Conservation (phyloP, 495 filamentous ascomycete genomes). For the Amniculicola lignicola region DNA sequence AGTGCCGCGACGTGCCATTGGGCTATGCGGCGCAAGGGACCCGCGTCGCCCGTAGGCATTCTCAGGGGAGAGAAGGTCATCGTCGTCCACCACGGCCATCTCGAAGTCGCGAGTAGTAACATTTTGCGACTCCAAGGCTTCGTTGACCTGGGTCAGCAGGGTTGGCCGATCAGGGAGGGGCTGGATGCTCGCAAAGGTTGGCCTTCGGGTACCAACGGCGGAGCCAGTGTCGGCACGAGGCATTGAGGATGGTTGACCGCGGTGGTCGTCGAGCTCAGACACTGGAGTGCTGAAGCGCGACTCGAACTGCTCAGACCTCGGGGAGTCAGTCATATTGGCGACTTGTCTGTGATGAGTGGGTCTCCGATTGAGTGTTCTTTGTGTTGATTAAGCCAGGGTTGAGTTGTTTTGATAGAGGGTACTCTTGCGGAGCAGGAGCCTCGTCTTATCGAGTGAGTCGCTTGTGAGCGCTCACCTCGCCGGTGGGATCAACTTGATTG, state of each 20-base stretch:
- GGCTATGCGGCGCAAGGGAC: constrained; percentile 12
- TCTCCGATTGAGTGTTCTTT: not conserved
- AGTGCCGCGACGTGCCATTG: constrained; percentile 32
- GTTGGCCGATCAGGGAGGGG: constrained; percentile 39
- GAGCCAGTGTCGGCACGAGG: constrained; percentile 57
- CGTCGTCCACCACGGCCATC: constrained; percentile 80
- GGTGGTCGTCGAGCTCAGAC: constrained; percentile 90
- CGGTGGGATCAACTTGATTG: constrained; percentile 38
- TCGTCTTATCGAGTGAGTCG: constrained; percentile 37
- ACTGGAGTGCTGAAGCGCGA: constrained; percentile 74
- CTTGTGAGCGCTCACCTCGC: constrained; percentile 42
- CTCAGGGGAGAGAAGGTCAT: constrained; percentile 47
- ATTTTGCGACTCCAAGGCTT: constrained; percentile 50
- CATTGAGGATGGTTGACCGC: constrained; percentile 67
- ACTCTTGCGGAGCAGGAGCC: constrained; percentile 34
- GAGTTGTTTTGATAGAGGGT: constrained; percentile 2
- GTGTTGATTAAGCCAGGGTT: constrained; percentile 24
- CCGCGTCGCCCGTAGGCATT: constrained; percentile 24
- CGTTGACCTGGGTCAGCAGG: constrained; percentile 48
- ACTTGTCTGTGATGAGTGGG: constrained; percentile 9
- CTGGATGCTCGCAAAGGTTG: constrained; percentile 44
- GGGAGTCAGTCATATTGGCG: constrained; percentile 51
- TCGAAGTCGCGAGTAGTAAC: constrained; percentile 61
- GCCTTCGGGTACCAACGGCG: constrained; percentile 32
- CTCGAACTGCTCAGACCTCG: constrained; percentile 56